phyloP scores from a whole-genome alignment of 2,329 filamentous ascomycete species.

The Apiospora pterosperma region DNA sequence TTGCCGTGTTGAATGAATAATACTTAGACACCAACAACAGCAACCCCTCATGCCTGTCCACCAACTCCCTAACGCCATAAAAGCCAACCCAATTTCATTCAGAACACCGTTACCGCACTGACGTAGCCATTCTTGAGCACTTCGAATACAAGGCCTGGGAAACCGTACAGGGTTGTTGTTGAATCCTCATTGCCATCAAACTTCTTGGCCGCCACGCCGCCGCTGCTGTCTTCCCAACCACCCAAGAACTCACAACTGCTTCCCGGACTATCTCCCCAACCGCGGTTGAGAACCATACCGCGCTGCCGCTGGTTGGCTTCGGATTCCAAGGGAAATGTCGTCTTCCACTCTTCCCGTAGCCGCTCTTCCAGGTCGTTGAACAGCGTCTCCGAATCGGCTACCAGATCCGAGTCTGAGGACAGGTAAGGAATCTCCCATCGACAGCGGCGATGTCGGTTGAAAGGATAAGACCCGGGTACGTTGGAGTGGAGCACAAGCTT shows the following conservation, averaged over 20 bases:
- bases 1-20: neutral
- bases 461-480: conserved; percentile 91
- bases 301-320: conserved; percentile 52
- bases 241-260: conserved; percentile 84
- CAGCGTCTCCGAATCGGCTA: conserved; percentile 70
- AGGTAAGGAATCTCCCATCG: conserved; percentile 76
- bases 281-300: conserved; percentile 87
- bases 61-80: neutral
- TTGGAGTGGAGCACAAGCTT: conserved; percentile 95
- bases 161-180: conserved; percentile 84
- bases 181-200: conserved; percentile 54
- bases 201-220: conserved; percentile 44
- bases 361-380: conserved; percentile 70
- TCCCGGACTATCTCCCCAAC: conserved; percentile 87
- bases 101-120: conserved; percentile 87
- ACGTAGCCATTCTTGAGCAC: conserved; percentile 90
- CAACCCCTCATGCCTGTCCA: neutral
- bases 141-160: conserved; percentile 92
- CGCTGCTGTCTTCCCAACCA: conserved; percentile 75
- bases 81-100: conserved; percentile 19
- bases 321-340: conserved; percentile 55
- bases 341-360: conserved; percentile 68
- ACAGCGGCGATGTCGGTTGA: conserved; percentile 88
- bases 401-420: conserved; percentile 38
- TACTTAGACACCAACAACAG: neutral